Evolutionary conservation across 257 asterid genomes (phyloP).

Genomic region (Oldenlandia corymbosa): DNA sequence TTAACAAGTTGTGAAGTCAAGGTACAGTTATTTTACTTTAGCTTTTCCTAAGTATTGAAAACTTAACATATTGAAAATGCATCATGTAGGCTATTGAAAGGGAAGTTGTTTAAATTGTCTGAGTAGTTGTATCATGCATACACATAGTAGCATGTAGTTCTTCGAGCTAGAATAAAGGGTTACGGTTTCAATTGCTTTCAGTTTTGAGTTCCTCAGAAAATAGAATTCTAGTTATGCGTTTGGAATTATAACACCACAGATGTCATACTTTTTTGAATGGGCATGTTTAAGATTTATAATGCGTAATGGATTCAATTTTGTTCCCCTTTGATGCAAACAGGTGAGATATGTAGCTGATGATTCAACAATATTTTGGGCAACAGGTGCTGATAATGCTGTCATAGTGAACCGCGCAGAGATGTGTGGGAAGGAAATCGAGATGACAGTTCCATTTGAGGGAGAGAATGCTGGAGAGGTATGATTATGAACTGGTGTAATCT

Average conservation of each 20-base stretch:
- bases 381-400: slow-evolving; percentile 50
- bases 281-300: not conserved
- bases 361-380: slow-evolving; percentile 95
- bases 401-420: slow-evolving; percentile 65
- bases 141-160: not conserved
- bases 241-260: not conserved
- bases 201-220: not conserved
- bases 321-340: slow-evolving; percentile 33
- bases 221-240: not conserved
- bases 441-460: slow-evolving; percentile 94
- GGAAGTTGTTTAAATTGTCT: not conserved
- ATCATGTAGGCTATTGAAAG: not conserved
- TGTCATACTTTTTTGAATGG: not conserved
- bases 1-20: slow-evolving; percentile 86
- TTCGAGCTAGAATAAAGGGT: not conserved
- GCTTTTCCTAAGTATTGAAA: slow-evolving; percentile 10
- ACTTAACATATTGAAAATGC: not conserved
- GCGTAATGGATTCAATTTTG: not conserved
- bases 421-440: slow-evolving; percentile 77
- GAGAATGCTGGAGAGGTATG: slow-evolving; percentile 74
- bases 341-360: slow-evolving; percentile 75
- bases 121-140: not conserved
- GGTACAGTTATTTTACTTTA: slow-evolving; percentile 35
- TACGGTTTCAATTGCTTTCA: not conserved
- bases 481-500: not conserved